Evolutionary conservation across 2,329 filamentous ascomycete species (phyloP), one percentile per base, ranked within the genome.

Genomic region (Colletotrichum melonis): DNA sequence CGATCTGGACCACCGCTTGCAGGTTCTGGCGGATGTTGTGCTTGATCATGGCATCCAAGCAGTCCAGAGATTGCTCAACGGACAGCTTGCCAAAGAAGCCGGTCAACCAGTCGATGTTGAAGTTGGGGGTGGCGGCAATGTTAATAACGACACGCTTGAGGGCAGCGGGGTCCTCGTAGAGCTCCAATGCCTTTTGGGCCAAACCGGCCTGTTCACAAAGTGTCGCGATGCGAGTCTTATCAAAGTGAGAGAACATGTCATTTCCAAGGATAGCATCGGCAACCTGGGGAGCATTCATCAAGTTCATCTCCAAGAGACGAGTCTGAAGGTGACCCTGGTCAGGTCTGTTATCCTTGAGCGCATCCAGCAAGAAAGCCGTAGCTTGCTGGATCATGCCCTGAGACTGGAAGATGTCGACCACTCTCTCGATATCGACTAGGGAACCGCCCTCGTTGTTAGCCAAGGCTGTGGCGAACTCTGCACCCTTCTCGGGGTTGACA

Each of bases 351-450:
- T 97, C 95, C 83, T 98, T 97, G 42, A 99, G 89, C 2, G 95
- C 96, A 84, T 99, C 97, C 30, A 99, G 90, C 64, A 99, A 86
- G 90, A 99, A 99, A n/a, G 96, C 95, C 3, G 97, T 99, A 8
- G 96, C 96, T 83, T 98, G 95, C 82, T 98, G 97, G 63, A 98
- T 91, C 95, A 98, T 97, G 79, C 95, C 95, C 83, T 99, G 97
- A 11, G 95, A 95, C 84, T 98, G 93, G 92, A 99, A 99, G 73
- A 99, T 95, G 82, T 99, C 97, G 62, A 98, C 95, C 28, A 98
- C 95, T 59, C 96, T 94, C 81, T 98, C 95, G 70, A 98, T 91
- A 78, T 98, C 97, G 76, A 99, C 92, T 72, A 98, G 86, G 28
- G 95, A 92, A 30, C 95, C 95, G 73, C 92, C 91, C 80, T 97